These are phyloP conservation scores for Leptosphaerulina australis DNA, from an alignment of 2,329 filamentous ascomycete genomes.

Conservation along the genomic window DNA sequence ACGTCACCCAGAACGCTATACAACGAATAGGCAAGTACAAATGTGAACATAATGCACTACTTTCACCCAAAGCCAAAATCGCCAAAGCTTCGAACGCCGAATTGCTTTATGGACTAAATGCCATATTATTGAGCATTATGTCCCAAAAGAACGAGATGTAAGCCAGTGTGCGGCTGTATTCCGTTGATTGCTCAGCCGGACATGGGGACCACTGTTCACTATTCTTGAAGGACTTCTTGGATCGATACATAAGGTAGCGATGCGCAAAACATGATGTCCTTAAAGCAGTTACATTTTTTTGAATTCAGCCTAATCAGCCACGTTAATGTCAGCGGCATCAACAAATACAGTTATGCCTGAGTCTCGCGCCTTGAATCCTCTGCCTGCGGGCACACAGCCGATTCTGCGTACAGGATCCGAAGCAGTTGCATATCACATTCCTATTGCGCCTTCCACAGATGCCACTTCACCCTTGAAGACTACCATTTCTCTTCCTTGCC, in stretches of 20 bases:
- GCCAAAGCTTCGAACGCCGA: no score
- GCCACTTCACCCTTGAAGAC: slow-evolving; percentile 31
- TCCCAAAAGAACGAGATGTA: neutral
- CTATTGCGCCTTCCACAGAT: slow-evolving; percentile 26
- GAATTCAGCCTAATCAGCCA: neutral
- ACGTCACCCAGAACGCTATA: no score
- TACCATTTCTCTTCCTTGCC: slow-evolving; percentile 52
- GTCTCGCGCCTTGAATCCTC: slow-evolving; percentile 7
- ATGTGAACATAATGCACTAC: no score
- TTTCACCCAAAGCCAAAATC: no score
- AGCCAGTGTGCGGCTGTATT: slow-evolving; percentile 2
- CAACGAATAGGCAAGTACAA: no score
- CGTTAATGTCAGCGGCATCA: neutral
- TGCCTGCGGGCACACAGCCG: slow-evolving; percentile 17
- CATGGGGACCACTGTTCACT: neutral
- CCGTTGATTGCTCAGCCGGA: slow-evolving; percentile 10
- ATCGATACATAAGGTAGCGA: no score
- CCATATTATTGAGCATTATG: no score
- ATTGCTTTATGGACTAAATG: no score
- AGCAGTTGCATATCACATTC: slow-evolving; percentile 48
- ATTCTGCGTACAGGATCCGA: slow-evolving; percentile 22
- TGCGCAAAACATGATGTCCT: no score
- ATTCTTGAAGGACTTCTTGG: neutral
- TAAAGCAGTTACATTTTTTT: neutral
- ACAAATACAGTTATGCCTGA: neutral